Evolutionary conservation across 768 basidiomycete genomes (phyloP).

Genomic region (Russula vinacea): DNA sequence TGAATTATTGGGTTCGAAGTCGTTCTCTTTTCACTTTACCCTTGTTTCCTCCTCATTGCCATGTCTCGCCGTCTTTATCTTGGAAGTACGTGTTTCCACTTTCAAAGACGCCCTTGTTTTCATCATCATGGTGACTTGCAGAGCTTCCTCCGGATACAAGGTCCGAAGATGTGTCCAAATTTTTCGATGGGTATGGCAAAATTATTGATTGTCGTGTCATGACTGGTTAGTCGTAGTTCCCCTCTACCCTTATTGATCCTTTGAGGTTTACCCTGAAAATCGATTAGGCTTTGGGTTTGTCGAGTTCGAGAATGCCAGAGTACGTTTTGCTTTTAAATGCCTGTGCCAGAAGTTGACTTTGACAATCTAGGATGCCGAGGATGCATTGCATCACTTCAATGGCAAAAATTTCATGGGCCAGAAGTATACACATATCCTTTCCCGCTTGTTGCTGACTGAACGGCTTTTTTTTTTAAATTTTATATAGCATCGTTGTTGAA

Average conservation of each 20-base stretch:
- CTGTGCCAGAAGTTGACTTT: constrained; percentile 14
- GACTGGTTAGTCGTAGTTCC: constrained; percentile 62
- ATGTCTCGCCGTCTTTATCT: constrained; percentile 87
- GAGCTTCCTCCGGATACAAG: constrained; percentile 83
- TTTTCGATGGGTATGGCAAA: constrained; percentile 87
- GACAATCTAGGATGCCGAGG: constrained; percentile 79
- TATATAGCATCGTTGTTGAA: constrained; percentile 86
- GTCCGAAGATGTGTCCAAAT: constrained; percentile 78
- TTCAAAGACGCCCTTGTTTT: not conserved
- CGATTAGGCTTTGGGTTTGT: constrained; percentile 87
- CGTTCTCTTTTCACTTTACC: not conserved
- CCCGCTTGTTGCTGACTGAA: not conserved
- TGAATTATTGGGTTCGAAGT: constrained; percentile 7
- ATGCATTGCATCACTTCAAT: constrained; percentile 83
- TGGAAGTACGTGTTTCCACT: constrained; percentile 55
- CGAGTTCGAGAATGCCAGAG: constrained; percentile 88
- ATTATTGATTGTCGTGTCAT: constrained; percentile 91
- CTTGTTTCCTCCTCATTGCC: constrained; percentile 35
- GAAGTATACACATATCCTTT: constrained; percentile 49
- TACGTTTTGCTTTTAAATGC: constrained; percentile 33
- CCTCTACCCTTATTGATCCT: not conserved
- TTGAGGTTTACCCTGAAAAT: constrained; percentile 6
- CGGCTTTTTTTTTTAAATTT: constrained; percentile 13
- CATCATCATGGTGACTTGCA: constrained; percentile 34
- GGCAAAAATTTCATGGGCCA: constrained; percentile 88